Evolutionary conservation across 768 basidiomycete species (phyloP), one percentile per base, ranked within the genome.

Genomic region (Hortiboletus flavorubellus): DNA sequence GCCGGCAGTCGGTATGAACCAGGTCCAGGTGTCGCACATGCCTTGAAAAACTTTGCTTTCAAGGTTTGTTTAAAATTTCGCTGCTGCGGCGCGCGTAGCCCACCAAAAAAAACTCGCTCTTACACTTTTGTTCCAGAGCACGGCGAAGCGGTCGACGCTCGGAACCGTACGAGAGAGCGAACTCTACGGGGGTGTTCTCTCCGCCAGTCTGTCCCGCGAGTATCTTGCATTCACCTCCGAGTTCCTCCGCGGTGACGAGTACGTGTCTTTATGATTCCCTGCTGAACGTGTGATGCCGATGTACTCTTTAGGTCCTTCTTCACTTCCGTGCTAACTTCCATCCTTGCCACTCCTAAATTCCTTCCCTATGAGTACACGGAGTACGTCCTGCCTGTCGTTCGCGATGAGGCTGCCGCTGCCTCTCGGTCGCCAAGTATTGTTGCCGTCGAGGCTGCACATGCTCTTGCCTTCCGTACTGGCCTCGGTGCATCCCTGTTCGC

Each of bases 21-120:
- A 59, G 87, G 87, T 68, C 84, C 93, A 41, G 96, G 96, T 64
- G 84, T 93, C 55, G 94, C 96, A 3, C 91, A 96, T 77, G 87
- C 85, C 58, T 81, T 98, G 73, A 97, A 97, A 82, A 95, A 93
- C 84, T 98, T 94, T 82, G 89, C 94, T 56, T 98, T 96, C 86
- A 98, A 97, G 89, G 96, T 98, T 62, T 46, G 85, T 68, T 44
- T 31, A 21, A 1, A 6, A 12, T 52, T 41, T 51, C 5, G 1
- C 9, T 29, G 39, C 3, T 10, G 4, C 2, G 23, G 8, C 9
- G 18, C n/a, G 15, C 16, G 9, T 46, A 21, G 7, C 37, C 5
- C 26, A 26, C 26, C 26, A n/a, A 26, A 26, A 26, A 26, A 26
- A 26, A 30, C 14, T 4, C 2, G 14, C 23, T 10, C 21, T 4